A percentile compares a stretch with the other conserved stretches of the same genome.
phyloP scores from a whole-genome alignment of 257 asterid species.

The Ilex asprella region DNA sequence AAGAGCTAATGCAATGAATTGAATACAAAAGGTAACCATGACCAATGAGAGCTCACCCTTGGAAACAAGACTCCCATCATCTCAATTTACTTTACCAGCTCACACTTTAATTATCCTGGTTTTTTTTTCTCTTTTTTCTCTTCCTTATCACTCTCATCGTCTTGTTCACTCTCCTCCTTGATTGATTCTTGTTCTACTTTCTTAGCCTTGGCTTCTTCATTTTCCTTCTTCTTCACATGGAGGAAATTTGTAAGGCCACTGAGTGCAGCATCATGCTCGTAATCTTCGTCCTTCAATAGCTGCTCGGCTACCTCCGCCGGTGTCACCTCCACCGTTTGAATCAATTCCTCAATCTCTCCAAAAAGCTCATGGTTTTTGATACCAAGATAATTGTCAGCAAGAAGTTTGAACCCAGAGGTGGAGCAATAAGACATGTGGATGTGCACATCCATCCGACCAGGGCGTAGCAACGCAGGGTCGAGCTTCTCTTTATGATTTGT shows the following conservation, averaged over 20 bases:
- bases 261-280: slow-evolving; percentile 43
- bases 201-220: background rate
- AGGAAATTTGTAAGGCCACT: slow-evolving; percentile 37
- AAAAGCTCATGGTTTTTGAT: slow-evolving; percentile 11
- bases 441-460: slow-evolving; percentile 90
- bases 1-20: too few relatives aligned
- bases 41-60: too few relatives aligned
- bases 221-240: slow-evolving; percentile 20
- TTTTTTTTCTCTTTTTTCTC: background rate
- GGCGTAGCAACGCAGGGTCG: slow-evolving; percentile 71
- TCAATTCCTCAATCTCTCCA: slow-evolving; percentile 34
- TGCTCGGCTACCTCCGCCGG: slow-evolving; percentile 84
- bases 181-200: background rate
- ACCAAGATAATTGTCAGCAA: slow-evolving; percentile 52
- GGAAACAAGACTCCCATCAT: too few relatives aligned
- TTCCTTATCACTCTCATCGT: background rate
- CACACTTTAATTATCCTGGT: too few relatives aligned
- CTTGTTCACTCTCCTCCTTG: background rate
- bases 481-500: slow-evolving; percentile 68
- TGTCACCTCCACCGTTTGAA: slow-evolving; percentile 29
- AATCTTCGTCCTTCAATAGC: slow-evolving; percentile 44
- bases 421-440: slow-evolving; percentile 68
- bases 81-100: too few relatives aligned
- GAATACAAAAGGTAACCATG: too few relatives aligned
- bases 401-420: slow-evolving; percentile 38